Base-by-base conservation (phyloP, 2,329 filamentous ascomycete species). In the Beauveria pseudobassiana region DNA sequence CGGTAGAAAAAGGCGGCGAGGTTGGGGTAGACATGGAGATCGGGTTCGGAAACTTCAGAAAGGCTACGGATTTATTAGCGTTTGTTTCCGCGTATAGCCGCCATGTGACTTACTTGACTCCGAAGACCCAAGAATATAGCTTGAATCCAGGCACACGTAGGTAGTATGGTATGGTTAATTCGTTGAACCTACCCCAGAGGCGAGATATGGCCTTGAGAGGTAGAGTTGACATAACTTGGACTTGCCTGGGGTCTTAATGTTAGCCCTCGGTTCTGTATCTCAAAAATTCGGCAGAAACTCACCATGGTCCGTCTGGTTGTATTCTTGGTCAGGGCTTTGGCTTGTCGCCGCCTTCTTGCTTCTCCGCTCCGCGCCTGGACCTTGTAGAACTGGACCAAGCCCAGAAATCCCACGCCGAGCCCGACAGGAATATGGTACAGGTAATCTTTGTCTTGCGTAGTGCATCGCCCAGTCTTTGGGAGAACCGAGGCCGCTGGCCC, bases 1-100 rank as follows among this genome's bases (percentile, higher is more conserved):
- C 95, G 91, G 75, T 98, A 99, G 80, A 99, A 99, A 81, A 99
- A 99, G 63, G 93, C 86, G 6, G 93, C 91, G 46, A 99, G 85
- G 72, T 99, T 99, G 22, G 92, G 90, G 73, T 95, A 99, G 53
- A 84, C 84, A 72, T 90, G 92, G 22, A 99, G 85, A 69, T 99
- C 95, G 20, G 88, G 85, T 72, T 99, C 93, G 38, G 87, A 85
- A 20, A 97, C 87, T 77, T 99, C 95, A 63, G 88, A 84, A 62
- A 99, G 83, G 73, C 87, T 89, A 70, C 22, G 2, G 2, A 5
- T 9, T 24, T 28, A 46, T 64, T 22, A 64, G 59, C 22, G n/a
- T 24, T 50, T 24, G 20, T 14, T 20, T 12, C 34, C n/a, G 30
- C 10, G 8, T 18, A 2, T 16, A 5, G 2, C 48, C 20, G 20